A percentile compares a stretch with the other conserved stretches of the same genome.
phyloP scores from a whole-genome alignment of 192 early-diverging fungal species.

The Entomortierella lignicola region DNA sequence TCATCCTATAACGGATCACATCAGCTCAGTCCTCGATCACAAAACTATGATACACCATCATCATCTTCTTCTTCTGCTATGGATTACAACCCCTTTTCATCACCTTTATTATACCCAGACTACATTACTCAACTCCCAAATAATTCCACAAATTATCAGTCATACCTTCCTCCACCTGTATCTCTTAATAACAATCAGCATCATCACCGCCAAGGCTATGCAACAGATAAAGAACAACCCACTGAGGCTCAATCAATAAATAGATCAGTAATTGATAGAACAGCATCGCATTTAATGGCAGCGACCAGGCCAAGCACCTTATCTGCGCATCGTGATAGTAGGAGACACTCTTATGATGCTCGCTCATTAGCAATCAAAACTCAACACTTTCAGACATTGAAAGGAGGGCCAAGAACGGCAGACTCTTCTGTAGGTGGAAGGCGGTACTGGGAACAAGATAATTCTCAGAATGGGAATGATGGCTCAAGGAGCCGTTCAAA shows the following conservation, averaged over 20 bases:
- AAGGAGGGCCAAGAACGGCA: slow-evolving; percentile 27
- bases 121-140: not conserved
- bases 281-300: not conserved
- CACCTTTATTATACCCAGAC: slow-evolving; percentile 1
- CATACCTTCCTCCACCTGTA: slow-evolving; percentile 38
- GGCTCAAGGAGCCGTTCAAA: not conserved
- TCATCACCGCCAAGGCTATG: not conserved
- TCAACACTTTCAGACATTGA: slow-evolving; percentile 7
- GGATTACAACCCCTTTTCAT: slow-evolving; percentile 5
- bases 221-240: not conserved
- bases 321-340: not conserved
- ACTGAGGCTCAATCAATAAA: not conserved
- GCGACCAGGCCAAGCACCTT: not conserved
- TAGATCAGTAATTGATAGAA: not conserved
- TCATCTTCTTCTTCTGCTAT: slow-evolving; percentile 8
- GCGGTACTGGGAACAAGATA: not conserved
- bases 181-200: not conserved
- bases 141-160: slow-evolving; percentile 8
- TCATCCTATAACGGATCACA: slow-evolving; percentile 12
- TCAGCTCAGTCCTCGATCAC: not conserved
- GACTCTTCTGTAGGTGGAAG: slow-evolving; percentile 3
- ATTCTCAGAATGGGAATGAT: not conserved
- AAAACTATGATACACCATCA: not conserved
- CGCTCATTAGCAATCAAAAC: slow-evolving; percentile 21
- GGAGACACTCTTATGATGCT: slow-evolving; percentile 32